Base-by-base conservation (phyloP, 2,329 filamentous ascomycete genomes). In the Hirsutella minnesotensis region DNA sequence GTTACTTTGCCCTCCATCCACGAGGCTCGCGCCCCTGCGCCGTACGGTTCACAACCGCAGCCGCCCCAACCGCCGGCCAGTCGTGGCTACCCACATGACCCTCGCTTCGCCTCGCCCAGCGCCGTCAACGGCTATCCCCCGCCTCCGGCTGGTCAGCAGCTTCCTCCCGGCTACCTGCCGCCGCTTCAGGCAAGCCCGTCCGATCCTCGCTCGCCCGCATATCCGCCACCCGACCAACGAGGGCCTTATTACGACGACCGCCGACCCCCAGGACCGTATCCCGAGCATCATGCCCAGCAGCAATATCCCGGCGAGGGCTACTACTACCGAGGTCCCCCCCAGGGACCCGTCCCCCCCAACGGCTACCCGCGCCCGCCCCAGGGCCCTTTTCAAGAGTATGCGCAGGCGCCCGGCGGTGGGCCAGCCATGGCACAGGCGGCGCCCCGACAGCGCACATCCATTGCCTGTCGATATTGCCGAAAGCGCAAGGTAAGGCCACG, bases 391-490 rank as follows among this genome's bases (percentile, higher is more conserved):
- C 55, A 54, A 41, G 63, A 64, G 16, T 65, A 63, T 40, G 59
- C 50, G 7, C 56, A 56, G 35, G 48, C 24, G 21, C 19, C 56
- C 16, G 63, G 59, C 33, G 60, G 52, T 18, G 57, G 55, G 22
- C 57, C 63, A 30, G 57, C 62, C 16, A 60, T 69, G 56, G 61
- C 64, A 10, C 72, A 74, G 52, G 68, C 72, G 18, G 74, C 75
- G 3, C 75, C 75, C 2, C 63, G 74, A 19, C 74, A 78, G 54
- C 64, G 75, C 24, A 78, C 74, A 2, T 77, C 73, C 0, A 78
- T 78, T 49, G 74, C 74, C 4, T 79, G 75, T 54, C 66, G 70
- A 42, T 79, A 79, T 48, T 79, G 75, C 53, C 61, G 74, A n/a
- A 75, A 77, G 56, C 64, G 75, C 55, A 79, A 79, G 69, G 75